Base-by-base conservation (phyloP, 75 land plant genomes). In the Selaginella tamariscina region DNA sequence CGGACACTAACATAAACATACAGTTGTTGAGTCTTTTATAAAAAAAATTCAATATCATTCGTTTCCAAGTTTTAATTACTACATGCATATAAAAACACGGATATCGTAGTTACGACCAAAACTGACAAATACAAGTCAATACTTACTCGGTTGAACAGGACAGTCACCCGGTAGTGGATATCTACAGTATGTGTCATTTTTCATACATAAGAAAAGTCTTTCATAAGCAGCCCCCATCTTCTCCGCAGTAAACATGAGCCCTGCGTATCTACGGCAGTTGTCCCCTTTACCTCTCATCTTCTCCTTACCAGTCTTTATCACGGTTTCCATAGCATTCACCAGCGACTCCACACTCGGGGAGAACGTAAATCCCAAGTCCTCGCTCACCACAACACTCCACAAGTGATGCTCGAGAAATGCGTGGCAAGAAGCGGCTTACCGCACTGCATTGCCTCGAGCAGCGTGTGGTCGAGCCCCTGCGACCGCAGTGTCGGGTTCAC, bases 141-240 rank as follows among this genome's bases (percentile, higher is more conserved):
- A 65, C 67, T 65, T 65, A n/a, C 67, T 65, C 11, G 26, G 20
- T 28, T 28, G 33, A 18, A 29, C 67, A 2, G 32, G 20, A 28
- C 67, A 65, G 57, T 74, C 76, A 11, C 64, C 32, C 23, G 75
- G 68, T 32, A 80, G 67, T 2, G 82, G 82, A 29, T 80, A 80
- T 18, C 56, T 57, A 71, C 82, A 80, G 72, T 72, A 73, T 27
- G 32, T 33, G 20, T 62, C 55, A 31, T 80, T 54, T 44, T 59
- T 64, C 55, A 82, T 75, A 70, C 96, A 91, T 0, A 88, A 80
- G 62, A 91, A 87, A 2, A 91, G 77, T 70, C 88, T 81, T 33
- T 91, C 91, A 74, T 91, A 91, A 20, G 88, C 82, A 29, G 82
- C 71, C 21, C 78, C 82, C 96, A 88, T 91, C 69, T 91, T 88